Percentiles rank a stretch among this genome's conserved stretches.
Conservation (phyloP, 164 flowering plant genomes). For the Liquidambar formosana region DNA sequence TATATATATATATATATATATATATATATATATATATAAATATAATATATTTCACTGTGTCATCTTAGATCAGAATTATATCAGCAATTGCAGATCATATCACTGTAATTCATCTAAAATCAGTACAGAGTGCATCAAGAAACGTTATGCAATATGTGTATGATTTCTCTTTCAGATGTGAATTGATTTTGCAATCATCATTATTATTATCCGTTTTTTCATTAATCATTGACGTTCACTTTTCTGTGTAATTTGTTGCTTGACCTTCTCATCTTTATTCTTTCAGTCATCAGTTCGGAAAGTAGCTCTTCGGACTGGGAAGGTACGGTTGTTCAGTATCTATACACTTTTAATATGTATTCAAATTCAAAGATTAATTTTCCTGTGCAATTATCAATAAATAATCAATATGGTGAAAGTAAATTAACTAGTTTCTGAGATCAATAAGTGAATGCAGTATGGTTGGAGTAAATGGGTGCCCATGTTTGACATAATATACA, state of each 20-base stretch:
- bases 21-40: too few relatives aligned
- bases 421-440: not conserved
- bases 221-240: not conserved
- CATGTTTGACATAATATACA: not conserved
- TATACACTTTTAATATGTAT: not conserved
- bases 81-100: too few relatives aligned
- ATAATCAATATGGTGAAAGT: not conserved
- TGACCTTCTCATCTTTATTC: constrained; percentile 14
- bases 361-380: not conserved
- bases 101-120: too few relatives aligned
- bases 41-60: too few relatives aligned
- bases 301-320: constrained; percentile 73
- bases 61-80: too few relatives aligned
- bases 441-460: not conserved
- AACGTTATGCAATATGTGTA: too few relatives aligned
- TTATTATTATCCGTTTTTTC: too few relatives aligned
- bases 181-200: too few relatives aligned
- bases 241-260: not conserved
- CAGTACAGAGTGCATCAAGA: too few relatives aligned
- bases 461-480: not conserved
- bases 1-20: too few relatives aligned
- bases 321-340: constrained; percentile 43
- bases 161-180: too few relatives aligned
- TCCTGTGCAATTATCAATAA: not conserved
- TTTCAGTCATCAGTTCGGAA: constrained; percentile 64